phyloP scores from a whole-genome alignment of 345 rosid species.

The Durio zibethinus region DNA sequence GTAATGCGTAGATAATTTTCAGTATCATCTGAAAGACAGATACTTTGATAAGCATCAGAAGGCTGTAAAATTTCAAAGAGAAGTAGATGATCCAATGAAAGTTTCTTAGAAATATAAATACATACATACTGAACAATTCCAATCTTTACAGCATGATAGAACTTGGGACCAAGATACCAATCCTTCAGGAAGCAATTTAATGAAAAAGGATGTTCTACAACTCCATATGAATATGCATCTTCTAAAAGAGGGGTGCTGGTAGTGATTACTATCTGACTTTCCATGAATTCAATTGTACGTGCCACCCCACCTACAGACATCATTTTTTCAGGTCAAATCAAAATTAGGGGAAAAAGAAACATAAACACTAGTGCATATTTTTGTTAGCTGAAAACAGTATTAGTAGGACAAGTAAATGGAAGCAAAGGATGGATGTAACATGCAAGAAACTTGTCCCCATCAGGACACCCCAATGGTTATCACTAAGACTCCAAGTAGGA shows the following conservation, averaged over 20 bases:
- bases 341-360: neutral
- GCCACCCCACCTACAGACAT: conserved; percentile 78
- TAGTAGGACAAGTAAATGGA: neutral
- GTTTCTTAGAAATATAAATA: conserved; percentile 16
- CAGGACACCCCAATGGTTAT: neutral
- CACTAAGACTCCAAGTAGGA: neutral
- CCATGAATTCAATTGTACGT: conserved; percentile 90
- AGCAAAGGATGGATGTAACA: neutral
- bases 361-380: neutral
- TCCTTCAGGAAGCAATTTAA: conserved; percentile 64
- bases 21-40: conserved; percentile 71
- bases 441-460: neutral
- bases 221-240: conserved; percentile 75
- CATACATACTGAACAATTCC: conserved; percentile 99
- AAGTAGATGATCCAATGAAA: neutral
- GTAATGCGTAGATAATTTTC: conserved; percentile 86
- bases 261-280: conserved; percentile 60
- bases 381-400: conserved; percentile 6
- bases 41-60: conserved; percentile 13
- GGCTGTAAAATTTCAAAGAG: conserved; percentile 8
- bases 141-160: conserved; percentile 90
- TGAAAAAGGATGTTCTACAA: conserved; percentile 96
- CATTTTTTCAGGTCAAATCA: conserved; percentile 10
- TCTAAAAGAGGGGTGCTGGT: conserved; percentile 81
- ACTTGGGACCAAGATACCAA: conserved; percentile 89